Evolutionary conservation across 2,329 filamentous ascomycete species (phyloP).

Genomic region (Penicillium psychrosexuale): DNA sequence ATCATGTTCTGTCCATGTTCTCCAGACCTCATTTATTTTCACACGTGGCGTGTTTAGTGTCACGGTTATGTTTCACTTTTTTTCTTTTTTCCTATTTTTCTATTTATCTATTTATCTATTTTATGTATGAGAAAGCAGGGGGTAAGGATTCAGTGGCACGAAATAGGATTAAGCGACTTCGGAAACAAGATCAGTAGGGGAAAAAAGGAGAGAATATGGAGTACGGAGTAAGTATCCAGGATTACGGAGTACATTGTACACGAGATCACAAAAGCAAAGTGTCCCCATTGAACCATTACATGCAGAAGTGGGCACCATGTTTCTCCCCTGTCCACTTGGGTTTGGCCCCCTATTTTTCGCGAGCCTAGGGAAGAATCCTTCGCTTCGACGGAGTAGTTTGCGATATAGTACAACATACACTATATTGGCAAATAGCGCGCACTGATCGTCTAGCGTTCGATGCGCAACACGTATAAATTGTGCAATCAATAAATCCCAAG

Average conservation of each 20-base stretch:
- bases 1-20: neutral
- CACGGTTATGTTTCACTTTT: conserved; percentile 30
- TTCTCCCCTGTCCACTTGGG: neutral
- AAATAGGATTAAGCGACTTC: conserved; percentile 9
- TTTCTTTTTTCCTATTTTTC: neutral
- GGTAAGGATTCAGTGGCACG: too few species aligned
- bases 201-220: neutral
- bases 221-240: neutral
- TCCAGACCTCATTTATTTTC: conserved; percentile 4
- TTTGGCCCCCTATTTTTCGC: neutral
- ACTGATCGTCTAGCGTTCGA: conserved; percentile 1
- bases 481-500: neutral
- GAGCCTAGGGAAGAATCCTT: neutral
- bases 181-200: neutral
- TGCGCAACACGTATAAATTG: neutral
- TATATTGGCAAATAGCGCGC: conserved; percentile 3
- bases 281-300: neutral
- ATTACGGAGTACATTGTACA: neutral
- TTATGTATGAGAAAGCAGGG: neutral
- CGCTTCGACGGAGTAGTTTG: neutral
- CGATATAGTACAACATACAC: conserved; percentile 1
- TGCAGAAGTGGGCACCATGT: neutral
- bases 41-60: conserved; percentile 11
- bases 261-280: neutral
- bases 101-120: neutral